A percentile compares a stretch with the other conserved stretches of the same genome.
phyloP scores from a whole-genome alignment of 169 alveolate species.

The Sarcocystis neurona region DNA sequence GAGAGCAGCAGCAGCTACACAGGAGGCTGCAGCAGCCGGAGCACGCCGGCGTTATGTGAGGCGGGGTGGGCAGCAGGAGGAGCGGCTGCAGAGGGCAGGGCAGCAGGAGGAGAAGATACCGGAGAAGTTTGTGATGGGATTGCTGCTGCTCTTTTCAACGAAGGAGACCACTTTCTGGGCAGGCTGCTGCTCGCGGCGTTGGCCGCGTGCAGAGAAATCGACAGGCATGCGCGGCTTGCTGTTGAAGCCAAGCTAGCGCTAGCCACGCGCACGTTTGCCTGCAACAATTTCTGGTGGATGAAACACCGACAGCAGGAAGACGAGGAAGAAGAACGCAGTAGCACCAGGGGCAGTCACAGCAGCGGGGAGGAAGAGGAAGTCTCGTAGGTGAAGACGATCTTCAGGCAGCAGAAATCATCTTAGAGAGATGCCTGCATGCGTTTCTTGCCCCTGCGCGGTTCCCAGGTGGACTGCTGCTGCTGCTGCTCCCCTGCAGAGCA shows the following conservation, averaged over 20 bases:
- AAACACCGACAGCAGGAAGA: not conserved
- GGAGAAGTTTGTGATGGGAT: no score
- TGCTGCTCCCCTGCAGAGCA: no score
- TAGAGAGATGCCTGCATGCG: no score
- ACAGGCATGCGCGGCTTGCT: not conserved
- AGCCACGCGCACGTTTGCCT: not conserved
- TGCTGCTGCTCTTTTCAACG: no score
- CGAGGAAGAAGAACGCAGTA: not conserved
- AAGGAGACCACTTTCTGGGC: no score
- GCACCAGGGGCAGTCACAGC: not conserved
- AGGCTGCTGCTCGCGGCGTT: not conserved
- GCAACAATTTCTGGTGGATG: conserved; percentile 2
- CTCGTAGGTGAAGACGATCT: no score
- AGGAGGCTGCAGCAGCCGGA: not conserved
- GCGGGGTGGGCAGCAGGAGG: not conserved
- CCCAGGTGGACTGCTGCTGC: no score
- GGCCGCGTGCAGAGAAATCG: not conserved
- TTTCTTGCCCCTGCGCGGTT: no score
- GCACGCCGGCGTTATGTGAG: no score
- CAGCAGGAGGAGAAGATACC: no score
- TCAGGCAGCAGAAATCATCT: no score
- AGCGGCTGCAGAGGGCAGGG: not conserved
- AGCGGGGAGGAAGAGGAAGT: not conserved
- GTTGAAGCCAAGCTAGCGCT: not conserved
- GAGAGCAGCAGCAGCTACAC: conserved; percentile 3